Conservation (phyloP, 2,329 filamentous ascomycete species). For the Monosporascus cannonballus region DNA sequence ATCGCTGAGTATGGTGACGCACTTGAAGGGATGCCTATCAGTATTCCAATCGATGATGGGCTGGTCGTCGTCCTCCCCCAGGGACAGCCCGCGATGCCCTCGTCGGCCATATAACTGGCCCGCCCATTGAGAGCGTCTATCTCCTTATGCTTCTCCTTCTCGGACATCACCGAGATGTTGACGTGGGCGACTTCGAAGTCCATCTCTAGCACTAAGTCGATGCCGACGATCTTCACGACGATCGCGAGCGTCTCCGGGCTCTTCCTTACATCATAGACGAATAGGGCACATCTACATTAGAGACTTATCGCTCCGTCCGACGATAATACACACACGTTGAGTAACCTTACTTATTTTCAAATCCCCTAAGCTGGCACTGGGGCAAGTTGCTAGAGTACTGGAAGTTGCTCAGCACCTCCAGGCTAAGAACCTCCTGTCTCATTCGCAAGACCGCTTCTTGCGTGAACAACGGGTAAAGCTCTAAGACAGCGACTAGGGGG, state of each 20-base stretch:
- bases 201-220: constrained; percentile 47
- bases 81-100: constrained; percentile 22
- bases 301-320: neutral
- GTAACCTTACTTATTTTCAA: constrained; percentile 38
- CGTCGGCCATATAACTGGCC: constrained; percentile 20
- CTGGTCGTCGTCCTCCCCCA: constrained; percentile 41
- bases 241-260: constrained; percentile 36
- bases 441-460: constrained; percentile 55
- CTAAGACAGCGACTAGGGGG: constrained; percentile 59
- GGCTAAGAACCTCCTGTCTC: constrained; percentile 54
- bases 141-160: constrained; percentile 38
- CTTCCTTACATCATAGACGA: constrained; percentile 49
- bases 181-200: constrained; percentile 52
- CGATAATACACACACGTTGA: neutral
- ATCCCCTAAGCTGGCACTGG: constrained; percentile 33
- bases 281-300: constrained; percentile 49
- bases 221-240: constrained; percentile 46
- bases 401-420: constrained; percentile 50
- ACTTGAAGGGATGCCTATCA: constrained; percentile 64
- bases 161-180: constrained; percentile 46
- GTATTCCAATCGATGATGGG: constrained; percentile 58
- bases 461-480: constrained; percentile 60
- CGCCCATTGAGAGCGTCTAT: constrained; percentile 31
- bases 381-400: constrained; percentile 55
- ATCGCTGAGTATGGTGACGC: constrained; percentile 61